These are phyloP conservation scores for Suillus decipiens DNA, from an alignment of 768 basidiomycete genomes.

Conservation along the genomic window DNA sequence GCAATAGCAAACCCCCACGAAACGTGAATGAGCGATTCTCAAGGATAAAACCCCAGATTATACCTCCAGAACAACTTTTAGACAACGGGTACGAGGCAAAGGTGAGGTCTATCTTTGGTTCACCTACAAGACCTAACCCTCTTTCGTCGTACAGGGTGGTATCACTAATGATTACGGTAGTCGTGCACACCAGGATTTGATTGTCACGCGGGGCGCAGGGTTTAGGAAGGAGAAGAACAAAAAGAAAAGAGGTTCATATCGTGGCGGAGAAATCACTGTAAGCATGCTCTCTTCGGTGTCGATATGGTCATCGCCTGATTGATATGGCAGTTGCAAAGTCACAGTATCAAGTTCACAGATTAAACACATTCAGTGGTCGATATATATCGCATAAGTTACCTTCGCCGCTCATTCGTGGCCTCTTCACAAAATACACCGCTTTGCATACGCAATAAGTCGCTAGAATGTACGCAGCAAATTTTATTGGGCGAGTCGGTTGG, in stretches of 20 bases:
- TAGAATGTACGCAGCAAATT: not conserved
- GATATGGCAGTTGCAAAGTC: slow-evolving; percentile 63
- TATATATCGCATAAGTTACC: not conserved
- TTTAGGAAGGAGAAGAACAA: slow-evolving; percentile 99
- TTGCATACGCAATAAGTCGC: not conserved
- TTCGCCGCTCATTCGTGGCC: not conserved
- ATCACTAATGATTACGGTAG: slow-evolving; percentile 83
- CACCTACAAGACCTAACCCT: not conserved
- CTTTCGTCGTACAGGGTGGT: slow-evolving; percentile 49
- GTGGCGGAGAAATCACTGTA: slow-evolving; percentile 94
- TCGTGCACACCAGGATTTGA: slow-evolving; percentile 80
- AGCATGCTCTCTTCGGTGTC: slow-evolving; percentile 23
- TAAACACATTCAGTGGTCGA: slow-evolving; percentile 18
- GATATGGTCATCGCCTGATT: slow-evolving; percentile 8
- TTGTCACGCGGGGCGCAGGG: slow-evolving; percentile 90
- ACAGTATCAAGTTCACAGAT: slow-evolving; percentile 85
- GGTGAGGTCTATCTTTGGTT: slow-evolving; percentile 43
- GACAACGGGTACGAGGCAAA: slow-evolving; percentile 84
- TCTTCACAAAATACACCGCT: not conserved
- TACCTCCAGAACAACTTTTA: slow-evolving; percentile 39
- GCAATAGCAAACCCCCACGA: slow-evolving; percentile 30
- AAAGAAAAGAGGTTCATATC: slow-evolving; percentile 95
- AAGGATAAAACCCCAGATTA: slow-evolving; percentile 68
- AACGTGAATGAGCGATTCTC: slow-evolving; percentile 71
- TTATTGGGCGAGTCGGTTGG: not conserved